phyloP scores from a whole-genome alignment of 1,284 basidiomycete genomes.

The Heterobasidion occidentale region DNA sequence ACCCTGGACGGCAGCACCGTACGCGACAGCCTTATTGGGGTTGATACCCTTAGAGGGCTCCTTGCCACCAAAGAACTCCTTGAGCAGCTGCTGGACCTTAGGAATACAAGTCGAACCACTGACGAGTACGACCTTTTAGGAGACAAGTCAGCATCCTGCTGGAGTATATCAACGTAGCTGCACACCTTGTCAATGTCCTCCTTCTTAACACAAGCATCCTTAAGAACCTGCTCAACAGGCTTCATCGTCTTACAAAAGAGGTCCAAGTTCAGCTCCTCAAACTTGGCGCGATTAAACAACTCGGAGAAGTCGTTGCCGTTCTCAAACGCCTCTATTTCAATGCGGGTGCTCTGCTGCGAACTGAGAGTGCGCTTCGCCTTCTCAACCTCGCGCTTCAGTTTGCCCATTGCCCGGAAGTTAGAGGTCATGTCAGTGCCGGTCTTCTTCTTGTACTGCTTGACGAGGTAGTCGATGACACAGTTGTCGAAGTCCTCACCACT shows the following conservation, averaged over 20 bases:
- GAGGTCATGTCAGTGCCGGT: slow-evolving; percentile 80
- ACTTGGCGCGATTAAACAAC: slow-evolving; percentile 95
- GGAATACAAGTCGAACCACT: slow-evolving; percentile 99
- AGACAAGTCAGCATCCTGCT: too few relatives aligned
- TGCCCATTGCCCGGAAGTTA: slow-evolving; percentile 90
- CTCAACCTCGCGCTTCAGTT: slow-evolving; percentile 97
- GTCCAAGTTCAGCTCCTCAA: slow-evolving; percentile 98
- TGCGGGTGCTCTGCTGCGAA: slow-evolving; percentile 61
- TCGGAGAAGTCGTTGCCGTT: slow-evolving; percentile 96
- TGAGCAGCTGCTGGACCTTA: slow-evolving; percentile 95
- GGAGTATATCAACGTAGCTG: not conserved
- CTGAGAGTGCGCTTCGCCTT: slow-evolving; percentile 98
- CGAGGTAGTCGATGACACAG: slow-evolving; percentile 87
- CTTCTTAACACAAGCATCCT: slow-evolving; percentile 97
- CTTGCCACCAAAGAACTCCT: slow-evolving; percentile 84
- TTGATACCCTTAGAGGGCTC: slow-evolving; percentile 93
- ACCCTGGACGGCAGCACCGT: slow-evolving; percentile 71
- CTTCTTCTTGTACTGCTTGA: slow-evolving; percentile 95
- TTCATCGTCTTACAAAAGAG: slow-evolving; percentile 99
- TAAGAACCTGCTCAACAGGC: slow-evolving; percentile 97
- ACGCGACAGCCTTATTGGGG: slow-evolving; percentile 69
- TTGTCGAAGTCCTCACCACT: slow-evolving; percentile 99
- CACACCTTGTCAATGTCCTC: slow-evolving; percentile 86
- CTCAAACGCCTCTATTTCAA: slow-evolving; percentile 84
- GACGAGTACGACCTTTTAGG: slow-evolving; percentile 73